Evolutionary conservation across 306 rosid species (phyloP), one percentile per base, ranked within the genome.

Genomic region (Quercus ilex): DNA sequence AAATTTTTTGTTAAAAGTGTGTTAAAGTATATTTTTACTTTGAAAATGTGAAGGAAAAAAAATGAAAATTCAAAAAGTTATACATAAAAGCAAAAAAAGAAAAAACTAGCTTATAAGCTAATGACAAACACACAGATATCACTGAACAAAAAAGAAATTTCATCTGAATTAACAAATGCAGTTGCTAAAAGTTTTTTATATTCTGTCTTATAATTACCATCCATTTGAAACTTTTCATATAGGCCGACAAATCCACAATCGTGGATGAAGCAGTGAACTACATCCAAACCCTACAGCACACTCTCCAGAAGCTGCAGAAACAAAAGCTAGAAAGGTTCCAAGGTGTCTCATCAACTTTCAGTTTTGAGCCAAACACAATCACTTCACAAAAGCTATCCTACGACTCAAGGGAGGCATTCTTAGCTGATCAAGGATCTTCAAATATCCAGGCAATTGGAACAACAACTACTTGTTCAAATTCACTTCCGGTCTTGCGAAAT

Each of bases 201-300:
- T 63, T 6, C 14, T 63, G 6, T 63, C 30, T 7, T 13, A 18
- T 31, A 21, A 25, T 58, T 21, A 21, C 28, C 14, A 8, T 3
- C 33, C 38, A 35, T 20, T 78, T 78, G 71, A 71, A 51, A 4
- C 53, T 12, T 56, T 3, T 3, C 10, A 0, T 33, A 8, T 53
- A 94, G 98, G 89, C 86, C 0, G 92, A 89, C 86, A 91, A 90
- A 67, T 85, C 90, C 43, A 83, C 84, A 28, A 81, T 94, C n/a
- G 89, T 95, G n/a, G 97, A 90, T 51, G 97, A 89, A 81, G 91
- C 97, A 14, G 87, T 87, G 80, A 90, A 56, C 17, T 78, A 83
- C 86, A 90, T 92, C 8, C 73, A 80, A 79, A 25, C 21, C 76
- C 85, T 91, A 2, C 53, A 91, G 59, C 19, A 80, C 8, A 84